Evolutionary conservation across 352 stramenopile genomes (phyloP), one percentile per base, ranked within the genome.

Genomic region (Salisapilia sapeloensis): DNA sequence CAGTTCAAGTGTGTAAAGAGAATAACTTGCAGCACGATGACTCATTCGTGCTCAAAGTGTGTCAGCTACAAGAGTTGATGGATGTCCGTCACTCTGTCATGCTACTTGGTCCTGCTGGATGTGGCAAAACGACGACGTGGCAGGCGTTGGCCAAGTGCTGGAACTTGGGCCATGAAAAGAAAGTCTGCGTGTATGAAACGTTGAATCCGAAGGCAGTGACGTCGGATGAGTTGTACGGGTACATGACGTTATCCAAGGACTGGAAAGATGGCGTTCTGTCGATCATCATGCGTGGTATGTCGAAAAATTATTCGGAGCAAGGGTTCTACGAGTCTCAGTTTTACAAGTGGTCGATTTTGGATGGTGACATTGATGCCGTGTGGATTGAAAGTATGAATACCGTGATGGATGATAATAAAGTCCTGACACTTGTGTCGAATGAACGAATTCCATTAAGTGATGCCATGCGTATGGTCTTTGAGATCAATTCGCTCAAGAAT

Each of bases 401-500:
- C 1, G 92, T 97, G 45, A 97, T 97, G 91, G 91, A 97, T 39
- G 90, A 97, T 38, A 97, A 97, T 53, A 95, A 95, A 30, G 80
- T 97, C 35, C 58, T 97, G 1, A 97, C 91, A 6, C 56, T 97
- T 0, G 77, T 90, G 25, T 89, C 70, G 10, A 92, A 92, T 30
- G 77, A 92, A 38, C 66, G 77, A 2, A 92, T 90, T 12, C 75
- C 77, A 2, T 31, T 90, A 19, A 90, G 70, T 19, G 46, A 54
- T 14, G 74, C 74, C 0, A 92, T 92, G 77, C 60, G 75, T n/a
- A 92, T 92, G 77, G 65, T 92, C 20, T 92, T 92, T 31, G 77
- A 92, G 46, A 90, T 92, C 42, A 90, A 90, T 35, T 86, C 70
- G 24, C 60, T 92, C 19, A 87, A 86, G 51, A 89, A 90, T 14